A percentile compares a stretch with the other conserved stretches of the same genome.
Conservation (phyloP, 768 basidiomycete genomes). For the Tricholoma saponaceum region DNA sequence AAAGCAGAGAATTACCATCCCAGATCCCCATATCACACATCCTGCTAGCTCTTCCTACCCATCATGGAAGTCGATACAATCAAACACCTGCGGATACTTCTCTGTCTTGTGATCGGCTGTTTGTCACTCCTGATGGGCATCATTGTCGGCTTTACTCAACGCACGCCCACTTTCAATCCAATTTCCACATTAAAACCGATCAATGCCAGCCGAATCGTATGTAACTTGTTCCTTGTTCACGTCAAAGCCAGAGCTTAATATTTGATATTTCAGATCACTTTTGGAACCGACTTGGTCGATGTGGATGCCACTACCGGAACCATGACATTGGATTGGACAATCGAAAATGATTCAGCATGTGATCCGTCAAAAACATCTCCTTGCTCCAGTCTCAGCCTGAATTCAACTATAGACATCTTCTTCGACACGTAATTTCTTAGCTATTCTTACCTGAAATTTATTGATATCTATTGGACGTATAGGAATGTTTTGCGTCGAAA, state of each 20-base stretch:
- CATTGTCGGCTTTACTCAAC: background rate
- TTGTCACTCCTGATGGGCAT: background rate
- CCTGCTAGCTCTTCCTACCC: no score
- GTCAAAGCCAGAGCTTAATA: background rate
- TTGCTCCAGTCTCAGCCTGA: background rate
- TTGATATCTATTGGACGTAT: background rate
- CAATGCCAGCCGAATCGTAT: background rate
- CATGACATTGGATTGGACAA: background rate
- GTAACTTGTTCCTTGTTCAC: background rate
- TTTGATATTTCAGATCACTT: background rate
- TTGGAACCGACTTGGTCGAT: background rate
- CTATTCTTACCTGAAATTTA: background rate
- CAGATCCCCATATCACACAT: no score
- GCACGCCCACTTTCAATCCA: background rate
- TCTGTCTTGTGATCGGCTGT: background rate
- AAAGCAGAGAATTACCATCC: no score
- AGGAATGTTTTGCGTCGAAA: background rate
- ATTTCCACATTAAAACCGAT: background rate
- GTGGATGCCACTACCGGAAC: background rate
- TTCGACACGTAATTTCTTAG: background rate
- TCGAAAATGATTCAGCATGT: background rate
- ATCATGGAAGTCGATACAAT: no score
- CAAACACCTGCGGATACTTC: background rate
- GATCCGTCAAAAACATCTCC: background rate
- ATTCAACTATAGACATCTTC: background rate